Evolutionary conservation across 1,284 basidiomycete species (phyloP).

Genomic region (Heterobasidion parviporum): DNA sequence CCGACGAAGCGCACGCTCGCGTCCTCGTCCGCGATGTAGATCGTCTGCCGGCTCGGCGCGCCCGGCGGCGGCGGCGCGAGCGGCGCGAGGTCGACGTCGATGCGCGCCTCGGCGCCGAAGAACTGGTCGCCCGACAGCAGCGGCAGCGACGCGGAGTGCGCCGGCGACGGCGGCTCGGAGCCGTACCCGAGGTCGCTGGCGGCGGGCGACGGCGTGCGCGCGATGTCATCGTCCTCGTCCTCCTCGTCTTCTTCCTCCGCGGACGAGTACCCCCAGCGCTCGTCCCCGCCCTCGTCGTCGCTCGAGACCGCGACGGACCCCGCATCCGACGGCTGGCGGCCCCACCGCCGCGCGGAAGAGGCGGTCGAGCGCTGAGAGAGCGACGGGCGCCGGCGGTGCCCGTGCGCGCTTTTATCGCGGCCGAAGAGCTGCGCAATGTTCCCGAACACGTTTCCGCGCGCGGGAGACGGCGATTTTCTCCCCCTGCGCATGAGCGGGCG

Average conservation of each 20-base stretch:
- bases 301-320: conserved; percentile 49
- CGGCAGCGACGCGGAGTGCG: conserved; percentile 41
- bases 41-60: conserved; percentile 76
- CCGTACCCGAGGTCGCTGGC: conserved; percentile 58
- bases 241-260: conserved; percentile 44
- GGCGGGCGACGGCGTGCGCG: conserved; percentile 25
- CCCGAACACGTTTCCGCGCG: conserved; percentile 51
- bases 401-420: conserved; percentile 29
- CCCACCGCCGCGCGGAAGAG: conserved; percentile 46
- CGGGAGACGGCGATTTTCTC: conserved; percentile 27
- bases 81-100: conserved; percentile 62
- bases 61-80: conserved; percentile 63
- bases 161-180: conserved; percentile 58
- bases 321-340: conserved; percentile 47
- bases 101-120: conserved; percentile 72
- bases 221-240: conserved; percentile 19
- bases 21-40: conserved; percentile 91
- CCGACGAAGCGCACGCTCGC: conserved; percentile 84
- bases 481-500: conserved; percentile 10
- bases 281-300: conserved; percentile 43
- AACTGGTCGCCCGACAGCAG: conserved; percentile 66
- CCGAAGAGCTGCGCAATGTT: conserved; percentile 67
- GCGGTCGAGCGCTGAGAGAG: conserved; percentile 47
- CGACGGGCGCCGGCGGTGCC: conserved; percentile 38
- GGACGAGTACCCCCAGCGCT: conserved; percentile 76